Base-by-base conservation (phyloP, 2,329 filamentous ascomycete species). In the Aspergillus aculeatinus region DNA sequence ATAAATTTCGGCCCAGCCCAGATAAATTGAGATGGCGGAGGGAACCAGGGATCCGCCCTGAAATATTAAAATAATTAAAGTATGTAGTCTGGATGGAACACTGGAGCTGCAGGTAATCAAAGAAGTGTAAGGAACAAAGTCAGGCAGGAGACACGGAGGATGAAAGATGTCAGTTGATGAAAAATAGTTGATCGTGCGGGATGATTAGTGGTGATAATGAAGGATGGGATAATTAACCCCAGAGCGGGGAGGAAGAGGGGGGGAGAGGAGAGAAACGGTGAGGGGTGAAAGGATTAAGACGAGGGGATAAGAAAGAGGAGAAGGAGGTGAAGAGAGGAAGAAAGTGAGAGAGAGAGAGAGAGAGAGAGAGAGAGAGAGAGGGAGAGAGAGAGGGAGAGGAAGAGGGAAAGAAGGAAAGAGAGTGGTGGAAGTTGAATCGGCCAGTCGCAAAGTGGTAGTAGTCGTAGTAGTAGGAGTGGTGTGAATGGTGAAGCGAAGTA, bases 201-300 rank as follows among this genome's bases (percentile, higher is more conserved):
- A 51, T 44, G 55, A 61, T 29, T 19, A 35, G 48, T 47, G 52
- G 54, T 54, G 39, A 50, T 31, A 35, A 64, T 33, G 49, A 63
- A 53, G 60, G 57, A 60, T 60, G 60, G 48, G 60, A 23, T 52
- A n/a, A n/a, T 5, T 44, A 16, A 44, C 39, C 14, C 39, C 39
- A 44, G 39, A 44, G 39, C 39, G 39, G 39, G 39, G 39, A 44
- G 16, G 7, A 16, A 44, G n/a, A 19, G 16, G 5, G 16, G 39
- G 16, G 39, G 1, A 7, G 14, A 50, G 7, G 51, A 55, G 51
- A 65, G 52, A 55, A 62, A 63, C 60, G 58, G 68, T 66, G 68
- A 63, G 68, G 70, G 63, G 58, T 60, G 16, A 55, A 21, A 58
- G 48, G 51, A 64, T 61, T 67, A 68, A 63, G 63, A 66, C 66